phyloP scores from a whole-genome alignment of 768 basidiomycete genomes.

The Boletus rubropictus region DNA sequence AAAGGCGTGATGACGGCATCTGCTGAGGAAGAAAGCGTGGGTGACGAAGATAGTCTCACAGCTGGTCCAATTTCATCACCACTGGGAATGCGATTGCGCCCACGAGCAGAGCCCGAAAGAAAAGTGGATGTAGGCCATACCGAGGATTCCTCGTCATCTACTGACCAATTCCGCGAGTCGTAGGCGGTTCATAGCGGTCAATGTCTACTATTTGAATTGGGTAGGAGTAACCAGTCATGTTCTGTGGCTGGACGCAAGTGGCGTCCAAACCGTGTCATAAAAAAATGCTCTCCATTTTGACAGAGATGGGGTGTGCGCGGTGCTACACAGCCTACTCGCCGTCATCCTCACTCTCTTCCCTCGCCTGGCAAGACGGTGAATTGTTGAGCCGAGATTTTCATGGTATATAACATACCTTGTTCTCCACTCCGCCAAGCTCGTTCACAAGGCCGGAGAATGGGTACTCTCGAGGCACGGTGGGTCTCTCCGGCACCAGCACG shows the following conservation, averaged over 20 bases:
- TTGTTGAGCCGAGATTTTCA: background rate
- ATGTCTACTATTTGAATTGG: background rate
- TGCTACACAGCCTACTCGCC: conserved; percentile 28
- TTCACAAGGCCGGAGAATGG: conserved; percentile 68
- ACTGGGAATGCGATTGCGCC: conserved; percentile 34
- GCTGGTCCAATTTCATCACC: conserved; percentile 9
- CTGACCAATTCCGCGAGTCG: background rate
- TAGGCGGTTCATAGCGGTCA: background rate
- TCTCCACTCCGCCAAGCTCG: conserved; percentile 74
- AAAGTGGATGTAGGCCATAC: conserved; percentile 9
- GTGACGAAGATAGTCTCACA: conserved; percentile 7
- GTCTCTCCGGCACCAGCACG: conserved; percentile 51
- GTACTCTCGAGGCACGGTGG: conserved; percentile 66
- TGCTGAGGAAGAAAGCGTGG: conserved; percentile 15
- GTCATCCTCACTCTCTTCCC: conserved; percentile 29
- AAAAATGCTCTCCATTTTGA: background rate
- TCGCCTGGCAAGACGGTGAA: conserved; percentile 29
- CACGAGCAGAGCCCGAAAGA: conserved; percentile 35
- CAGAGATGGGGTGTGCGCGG: background rate
- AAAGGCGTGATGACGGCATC: conserved; percentile 1
- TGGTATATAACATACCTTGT: conserved; percentile 49
- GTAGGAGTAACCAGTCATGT: background rate
- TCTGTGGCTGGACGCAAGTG: background rate
- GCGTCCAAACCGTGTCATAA: too few species aligned
- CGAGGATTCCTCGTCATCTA: conserved; percentile 7